Base-by-base conservation (phyloP, 345 rosid species). In the Arabis alpina region DNA sequence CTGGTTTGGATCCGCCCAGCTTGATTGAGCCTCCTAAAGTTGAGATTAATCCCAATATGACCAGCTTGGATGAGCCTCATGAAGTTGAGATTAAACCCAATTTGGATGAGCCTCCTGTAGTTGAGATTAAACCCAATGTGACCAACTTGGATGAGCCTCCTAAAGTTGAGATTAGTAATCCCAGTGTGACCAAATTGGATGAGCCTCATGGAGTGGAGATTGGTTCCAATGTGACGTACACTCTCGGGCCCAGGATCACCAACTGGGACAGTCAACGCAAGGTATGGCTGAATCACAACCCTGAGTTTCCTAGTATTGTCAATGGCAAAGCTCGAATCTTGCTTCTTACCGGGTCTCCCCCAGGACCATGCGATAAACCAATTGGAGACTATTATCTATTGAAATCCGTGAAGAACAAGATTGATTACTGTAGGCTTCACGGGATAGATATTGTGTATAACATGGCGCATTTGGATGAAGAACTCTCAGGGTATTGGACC, bases 371-470 rank as follows among this genome's bases (percentile, higher is more conserved):
- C 53, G 97, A 91, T 61, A 93, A 87, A 75, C 78, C 97, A 0
- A 84, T 91, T 28, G 97, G 97, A 47, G 96, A 93, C 68, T 82
- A 89, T 76, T 93, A 87, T 72, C 79, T 91, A 68, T 77, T 93
- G 79, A 93, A 93, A 71, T 75, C 91, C 0, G 73, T 93, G 4
- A 93, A 91, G 87, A 93, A 93, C 73, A 91, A 93, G 85, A 93
- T 93, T 44, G 97, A 93, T 72, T 93, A 93, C 62, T 91, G 98
- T 77, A 87, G 98, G 83, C 81, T 91, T 64, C 98, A 91, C 69
- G 97, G 97, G 75, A 91, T 93, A 59, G 98, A 93, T 77, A 89
- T 89, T 76, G 87, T 93, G 53, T 93, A 93, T 78, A 93, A 93
- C 61, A 86, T 93, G 96, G 97, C 92, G 8, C 80, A 89, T 80